Percentiles rank a stretch among this genome's conserved stretches.
phyloP scores from a whole-genome alignment of 306 rosid species.

The Ormosia emarginata region DNA sequence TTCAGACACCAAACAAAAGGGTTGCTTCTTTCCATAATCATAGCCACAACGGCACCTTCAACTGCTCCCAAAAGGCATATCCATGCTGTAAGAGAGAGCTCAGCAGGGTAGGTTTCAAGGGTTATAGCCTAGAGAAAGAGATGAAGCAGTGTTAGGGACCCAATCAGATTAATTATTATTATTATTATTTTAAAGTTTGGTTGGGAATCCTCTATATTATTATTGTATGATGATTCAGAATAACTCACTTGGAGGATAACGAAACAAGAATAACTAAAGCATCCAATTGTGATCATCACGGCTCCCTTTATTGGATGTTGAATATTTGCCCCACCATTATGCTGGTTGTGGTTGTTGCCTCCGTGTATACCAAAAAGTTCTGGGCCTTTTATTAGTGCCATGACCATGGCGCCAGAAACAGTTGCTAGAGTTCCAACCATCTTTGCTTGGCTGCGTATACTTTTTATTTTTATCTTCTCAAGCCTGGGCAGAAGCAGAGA shows the following conservation, averaged over 20 bases:
- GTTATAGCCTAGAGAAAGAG: conserved; percentile 54
- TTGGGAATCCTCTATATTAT: background rate
- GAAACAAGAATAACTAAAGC: conserved; percentile 80
- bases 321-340: conserved; percentile 26
- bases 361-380: conserved; percentile 44
- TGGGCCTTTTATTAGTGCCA: conserved; percentile 85
- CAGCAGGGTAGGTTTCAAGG: conserved; percentile 70
- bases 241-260: conserved; percentile 65
- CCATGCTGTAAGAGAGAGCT: conserved; percentile 89
- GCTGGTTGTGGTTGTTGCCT: conserved; percentile 6
- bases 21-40: conserved; percentile 68
- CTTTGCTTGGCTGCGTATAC: conserved; percentile 73
- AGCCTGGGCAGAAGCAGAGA: conserved; percentile 41
- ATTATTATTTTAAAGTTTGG: background rate
- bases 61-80: conserved; percentile 71
- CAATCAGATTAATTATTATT: background rate
- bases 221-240: background rate
- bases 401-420: conserved; percentile 81
- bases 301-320: conserved; percentile 64
- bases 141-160: background rate
- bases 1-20: conserved; percentile 57
- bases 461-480: conserved; percentile 57
- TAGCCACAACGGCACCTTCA: conserved; percentile 69
- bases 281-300: conserved; percentile 62
- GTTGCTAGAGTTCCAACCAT: conserved; percentile 76